Conservation (phyloP, 2,329 filamentous ascomycete species). For the Scortechinia acanthostroma region DNA sequence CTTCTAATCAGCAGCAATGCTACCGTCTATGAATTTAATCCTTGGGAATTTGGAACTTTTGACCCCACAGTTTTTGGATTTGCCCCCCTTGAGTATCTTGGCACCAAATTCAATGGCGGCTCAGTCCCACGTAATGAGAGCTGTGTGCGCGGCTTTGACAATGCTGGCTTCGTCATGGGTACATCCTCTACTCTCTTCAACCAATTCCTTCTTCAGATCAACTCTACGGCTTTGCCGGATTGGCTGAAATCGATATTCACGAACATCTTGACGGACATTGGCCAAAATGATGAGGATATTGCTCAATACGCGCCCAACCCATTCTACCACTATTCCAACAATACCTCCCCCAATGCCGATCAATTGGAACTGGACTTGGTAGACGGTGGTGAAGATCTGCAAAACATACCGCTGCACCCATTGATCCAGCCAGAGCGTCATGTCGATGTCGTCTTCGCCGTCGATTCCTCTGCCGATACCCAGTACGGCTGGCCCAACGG, state of each 20-base stretch:
- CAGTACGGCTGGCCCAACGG: constrained; percentile 69
- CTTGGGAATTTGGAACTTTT: constrained; percentile 72
- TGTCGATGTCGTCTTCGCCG: constrained; percentile 75
- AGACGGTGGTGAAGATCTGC: constrained; percentile 70
- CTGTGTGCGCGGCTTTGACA: constrained; percentile 77
- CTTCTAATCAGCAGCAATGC: constrained; percentile 60
- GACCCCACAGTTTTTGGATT: constrained; percentile 70
- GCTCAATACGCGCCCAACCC: constrained; percentile 71
- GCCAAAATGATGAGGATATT: constrained; percentile 60
- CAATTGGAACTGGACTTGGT: constrained; percentile 58
- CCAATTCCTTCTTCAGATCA: constrained; percentile 60
- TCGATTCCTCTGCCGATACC: constrained; percentile 73
- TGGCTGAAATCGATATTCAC: constrained; percentile 41
- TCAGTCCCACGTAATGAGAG: constrained; percentile 39
- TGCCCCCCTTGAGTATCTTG: constrained; percentile 63
- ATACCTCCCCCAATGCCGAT: constrained; percentile 46
- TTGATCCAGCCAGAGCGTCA: constrained; percentile 66
- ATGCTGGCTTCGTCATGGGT: constrained; percentile 76
- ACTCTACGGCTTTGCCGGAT: constrained; percentile 35
- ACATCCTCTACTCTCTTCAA: constrained; percentile 84
- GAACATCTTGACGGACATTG: constrained; percentile 44
- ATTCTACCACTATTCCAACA: constrained; percentile 59
- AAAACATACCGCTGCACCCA: constrained; percentile 75
- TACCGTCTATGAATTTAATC: constrained; percentile 73
- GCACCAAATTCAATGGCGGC: constrained; percentile 65